A percentile compares a stretch with the other conserved stretches of the same genome.
These are phyloP conservation scores for Rhizopogon sp. DNA, from an alignment of 768 basidiomycete genomes.

Conservation along the genomic window DNA sequence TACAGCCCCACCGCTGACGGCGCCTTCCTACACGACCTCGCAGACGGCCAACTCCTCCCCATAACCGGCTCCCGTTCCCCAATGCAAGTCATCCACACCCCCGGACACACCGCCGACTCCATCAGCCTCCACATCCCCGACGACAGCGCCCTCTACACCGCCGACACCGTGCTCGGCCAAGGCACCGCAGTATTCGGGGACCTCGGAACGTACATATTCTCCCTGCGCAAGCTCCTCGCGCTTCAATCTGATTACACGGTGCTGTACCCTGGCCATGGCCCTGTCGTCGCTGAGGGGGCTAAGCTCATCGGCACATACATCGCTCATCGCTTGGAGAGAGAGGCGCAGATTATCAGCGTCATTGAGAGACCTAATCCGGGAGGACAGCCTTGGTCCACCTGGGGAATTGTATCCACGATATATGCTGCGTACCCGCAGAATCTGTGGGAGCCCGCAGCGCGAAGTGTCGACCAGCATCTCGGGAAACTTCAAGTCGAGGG, in stretches of 20 bases:
- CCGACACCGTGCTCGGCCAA: slow-evolving; percentile 87
- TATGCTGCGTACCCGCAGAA: slow-evolving; percentile 71
- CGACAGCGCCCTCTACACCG: slow-evolving; percentile 80
- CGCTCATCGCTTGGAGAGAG: slow-evolving; percentile 74
- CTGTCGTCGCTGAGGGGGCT: slow-evolving; percentile 60
- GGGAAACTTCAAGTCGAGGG: slow-evolving; percentile 67
- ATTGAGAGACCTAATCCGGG: slow-evolving; percentile 34
- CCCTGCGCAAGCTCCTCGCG: slow-evolving; percentile 53
- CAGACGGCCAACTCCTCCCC: slow-evolving; percentile 47
- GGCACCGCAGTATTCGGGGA: slow-evolving; percentile 90
- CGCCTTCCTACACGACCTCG: slow-evolving; percentile 50
- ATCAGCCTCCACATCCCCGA: slow-evolving; percentile 65
- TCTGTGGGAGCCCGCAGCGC: slow-evolving; percentile 70
- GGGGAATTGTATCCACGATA: slow-evolving; percentile 58
- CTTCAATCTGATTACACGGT: slow-evolving; percentile 36
- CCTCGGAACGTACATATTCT: slow-evolving; percentile 62
- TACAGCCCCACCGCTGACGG: slow-evolving; percentile 43
- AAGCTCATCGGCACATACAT: slow-evolving; percentile 68
- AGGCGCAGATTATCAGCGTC: slow-evolving; percentile 65
- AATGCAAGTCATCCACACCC: slow-evolving; percentile 74
- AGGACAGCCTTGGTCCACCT: slow-evolving; percentile 47
- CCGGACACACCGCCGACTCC: slow-evolving; percentile 89
- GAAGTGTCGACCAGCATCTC: slow-evolving; percentile 65
- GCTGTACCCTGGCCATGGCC: slow-evolving; percentile 91
- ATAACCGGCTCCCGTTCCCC: slow-evolving; percentile 24